These are phyloP conservation scores for Gastrolobium bilobum DNA, from an alignment of 306 rosid species.

Conservation along the genomic window DNA sequence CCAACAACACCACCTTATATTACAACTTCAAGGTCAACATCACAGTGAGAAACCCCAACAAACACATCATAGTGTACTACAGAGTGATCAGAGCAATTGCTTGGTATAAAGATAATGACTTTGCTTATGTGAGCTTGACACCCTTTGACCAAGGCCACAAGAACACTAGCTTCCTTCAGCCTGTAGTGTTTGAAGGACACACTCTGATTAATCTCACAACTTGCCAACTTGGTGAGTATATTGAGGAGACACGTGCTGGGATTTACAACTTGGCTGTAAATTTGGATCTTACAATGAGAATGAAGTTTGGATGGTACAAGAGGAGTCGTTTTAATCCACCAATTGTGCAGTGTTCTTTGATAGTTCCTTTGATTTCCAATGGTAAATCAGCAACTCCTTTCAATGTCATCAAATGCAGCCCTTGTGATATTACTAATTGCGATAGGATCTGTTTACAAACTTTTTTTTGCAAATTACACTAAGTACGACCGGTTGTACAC, in stretches of 20 bases:
- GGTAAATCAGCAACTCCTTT: slow-evolving; percentile 14
- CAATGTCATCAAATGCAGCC: slow-evolving; percentile 34
- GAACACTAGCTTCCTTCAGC: slow-evolving; percentile 47
- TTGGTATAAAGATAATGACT: slow-evolving; percentile 45
- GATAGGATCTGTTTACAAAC: no score
- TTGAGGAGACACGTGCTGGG: slow-evolving; percentile 39
- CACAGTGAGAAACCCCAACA: slow-evolving; percentile 50
- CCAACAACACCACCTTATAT: slow-evolving; percentile 43
- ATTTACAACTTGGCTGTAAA: slow-evolving; percentile 47
- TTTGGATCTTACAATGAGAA: slow-evolving; percentile 42
- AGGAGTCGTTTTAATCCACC: slow-evolving; percentile 31
- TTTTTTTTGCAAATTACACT: no score
- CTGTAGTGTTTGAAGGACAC: slow-evolving; percentile 42
- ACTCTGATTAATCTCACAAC: slow-evolving; percentile 11
- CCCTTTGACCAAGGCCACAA: slow-evolving; percentile 60
- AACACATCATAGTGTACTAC: slow-evolving; percentile 39
- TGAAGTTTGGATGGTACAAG: slow-evolving; percentile 34
- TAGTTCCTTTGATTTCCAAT: slow-evolving; percentile 49
- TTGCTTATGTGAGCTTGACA: slow-evolving; percentile 11
- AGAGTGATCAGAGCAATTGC: slow-evolving; percentile 37
- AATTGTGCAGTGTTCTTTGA: slow-evolving; percentile 43
- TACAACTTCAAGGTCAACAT: slow-evolving; percentile 49
- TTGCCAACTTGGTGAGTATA: slow-evolving; percentile 47
- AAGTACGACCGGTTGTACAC: no score
- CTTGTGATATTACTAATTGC: no score